Evolutionary conservation across 208 protist species (phyloP).

Genomic region (Leishmania major): DNA sequence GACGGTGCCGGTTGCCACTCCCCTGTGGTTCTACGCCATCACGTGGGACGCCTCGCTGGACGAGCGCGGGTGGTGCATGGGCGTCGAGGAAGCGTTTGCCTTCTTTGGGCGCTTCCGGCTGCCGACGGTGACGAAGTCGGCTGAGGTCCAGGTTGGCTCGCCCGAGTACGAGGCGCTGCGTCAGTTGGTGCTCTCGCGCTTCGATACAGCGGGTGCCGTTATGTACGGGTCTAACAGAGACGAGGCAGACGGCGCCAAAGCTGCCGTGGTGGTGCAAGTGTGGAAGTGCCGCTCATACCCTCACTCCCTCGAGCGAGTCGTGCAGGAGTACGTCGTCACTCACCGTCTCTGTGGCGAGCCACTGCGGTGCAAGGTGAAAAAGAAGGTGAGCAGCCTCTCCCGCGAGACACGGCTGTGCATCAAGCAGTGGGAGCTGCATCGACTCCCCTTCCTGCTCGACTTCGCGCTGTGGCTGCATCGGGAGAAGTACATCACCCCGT

Average conservation of each 20-base stretch:
- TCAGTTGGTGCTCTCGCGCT: constrained; percentile 33
- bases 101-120: constrained; percentile 55
- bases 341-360: constrained; percentile 51
- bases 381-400: constrained; percentile 59
- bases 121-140: constrained; percentile 23
- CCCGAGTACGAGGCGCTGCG: constrained; percentile 45
- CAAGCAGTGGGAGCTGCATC: constrained; percentile 59
- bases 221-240: constrained; percentile 55
- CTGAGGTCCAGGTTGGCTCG: constrained; percentile 34
- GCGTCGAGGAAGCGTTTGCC: constrained; percentile 30
- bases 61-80: constrained; percentile 55
- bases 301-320: constrained; percentile 62
- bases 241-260: neutral
- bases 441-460: constrained; percentile 50
- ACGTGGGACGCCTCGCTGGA: constrained; percentile 43
- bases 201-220: constrained; percentile 68
- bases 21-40: constrained; percentile 74
- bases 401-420: constrained; percentile 44
- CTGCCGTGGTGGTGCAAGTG: constrained; percentile 56
- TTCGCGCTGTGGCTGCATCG: constrained; percentile 74
- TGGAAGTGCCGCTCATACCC: constrained; percentile 72
- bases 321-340: constrained; percentile 77
- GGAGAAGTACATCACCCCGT: constrained; percentile 58
- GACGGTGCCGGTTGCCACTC: constrained; percentile 2
- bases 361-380: constrained; percentile 50